Conservation (phyloP, 176 grass and related monocot genomes). For the Oryza nivara region DNA sequence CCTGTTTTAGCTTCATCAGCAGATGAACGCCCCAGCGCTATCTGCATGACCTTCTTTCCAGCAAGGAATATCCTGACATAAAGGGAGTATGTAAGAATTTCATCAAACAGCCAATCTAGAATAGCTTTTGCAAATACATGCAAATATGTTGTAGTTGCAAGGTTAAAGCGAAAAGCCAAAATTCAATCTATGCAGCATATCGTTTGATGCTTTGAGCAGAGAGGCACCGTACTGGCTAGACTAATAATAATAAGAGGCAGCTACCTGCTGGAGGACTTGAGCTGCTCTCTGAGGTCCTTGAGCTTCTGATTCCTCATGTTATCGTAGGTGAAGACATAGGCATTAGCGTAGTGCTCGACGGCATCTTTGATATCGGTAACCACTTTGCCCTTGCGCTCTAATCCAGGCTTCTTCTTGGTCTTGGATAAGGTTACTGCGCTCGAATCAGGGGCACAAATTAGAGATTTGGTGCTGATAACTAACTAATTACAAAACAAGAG, state of each 20-base stretch:
- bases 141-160: too few species aligned
- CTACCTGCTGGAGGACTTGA: slow-evolving; percentile 79
- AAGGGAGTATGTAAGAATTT: background rate
- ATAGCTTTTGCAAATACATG: too few species aligned
- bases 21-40: slow-evolving; percentile 70
- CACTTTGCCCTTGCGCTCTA: slow-evolving; percentile 73
- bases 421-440: slow-evolving; percentile 77
- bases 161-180: too few species aligned
- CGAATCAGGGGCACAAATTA: background rate
- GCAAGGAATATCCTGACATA: slow-evolving; percentile 84
- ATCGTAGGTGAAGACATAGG: slow-evolving; percentile 87
- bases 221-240: too few species aligned
- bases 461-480: background rate
- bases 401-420: slow-evolving; percentile 74
- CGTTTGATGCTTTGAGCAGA: too few species aligned
- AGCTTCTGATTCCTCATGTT: slow-evolving; percentile 97
- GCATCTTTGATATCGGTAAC: slow-evolving; percentile 75
- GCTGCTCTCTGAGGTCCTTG: slow-evolving; percentile 81
- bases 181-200: too few species aligned
- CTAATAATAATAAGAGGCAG: background rate
- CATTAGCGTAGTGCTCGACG: slow-evolving; percentile 44
- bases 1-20: slow-evolving; percentile 79
- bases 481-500: too few species aligned
- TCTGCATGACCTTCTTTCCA: slow-evolving; percentile 96
- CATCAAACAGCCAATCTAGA: too few species aligned